Base-by-base conservation (phyloP, 129 eudicot genomes). In the Flaveria linearis region DNA sequence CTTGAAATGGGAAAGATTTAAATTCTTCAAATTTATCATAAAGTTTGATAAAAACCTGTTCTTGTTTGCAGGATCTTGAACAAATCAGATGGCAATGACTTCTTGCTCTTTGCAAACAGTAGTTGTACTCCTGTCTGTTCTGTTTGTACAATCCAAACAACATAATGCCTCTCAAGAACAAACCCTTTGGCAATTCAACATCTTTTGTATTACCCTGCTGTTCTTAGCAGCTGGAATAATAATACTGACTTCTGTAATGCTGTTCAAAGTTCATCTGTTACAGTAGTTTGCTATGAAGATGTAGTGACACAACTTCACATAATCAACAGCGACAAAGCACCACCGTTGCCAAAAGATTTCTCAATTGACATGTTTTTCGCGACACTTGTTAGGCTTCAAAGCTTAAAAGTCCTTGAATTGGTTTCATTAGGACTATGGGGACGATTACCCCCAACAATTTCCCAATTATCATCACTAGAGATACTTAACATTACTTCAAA, bases 351-450 rank as follows among this genome's bases (percentile, higher is more conserved):
- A 42, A 56, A 62, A 7, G 88, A 85, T 86, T 95, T 91, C 87
- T 89, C 97, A 8, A 80, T 84, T 1, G 89, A 86, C 20, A 70
- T 90, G 13, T 81, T 95, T 62, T 46, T 91, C 22, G 75, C 89
- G 13, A 78, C 86, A 0, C 94, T 95, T n/a, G 82, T 70, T 39
- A 81, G 20, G 52, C 88, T 95, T 18, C 92, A 87, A 1, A 82
- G 82, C 80, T 76, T 95, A 42, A 95, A 89, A 81, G 99, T 95
- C 76, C 94, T 95, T 76, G 86, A 81, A 51, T 70, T 95, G 81
- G 97, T 86, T 74, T 95, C 99, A 25, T 87, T 89, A n/a, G 97
- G 99, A 45, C 55, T 95, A 55, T 85, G 97, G 89, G 99, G 99
- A 26, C 56, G 73, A 1, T 53, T 95, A 79, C 97, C 99, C 12